Evolutionary conservation across 2,329 filamentous ascomycete species (phyloP).

Genomic region (Epichloe festucae): DNA sequence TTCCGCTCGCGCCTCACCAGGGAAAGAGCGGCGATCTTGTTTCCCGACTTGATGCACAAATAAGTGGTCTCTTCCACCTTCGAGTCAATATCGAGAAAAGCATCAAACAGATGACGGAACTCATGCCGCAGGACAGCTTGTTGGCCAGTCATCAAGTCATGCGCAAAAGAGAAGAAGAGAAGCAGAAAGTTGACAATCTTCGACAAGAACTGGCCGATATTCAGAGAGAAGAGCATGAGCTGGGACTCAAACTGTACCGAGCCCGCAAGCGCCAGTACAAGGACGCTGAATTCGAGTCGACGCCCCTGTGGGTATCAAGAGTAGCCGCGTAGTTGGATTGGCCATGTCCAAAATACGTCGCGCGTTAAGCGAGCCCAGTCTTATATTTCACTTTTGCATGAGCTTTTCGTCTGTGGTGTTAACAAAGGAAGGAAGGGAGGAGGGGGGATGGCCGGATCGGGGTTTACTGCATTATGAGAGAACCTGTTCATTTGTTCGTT

Average conservation of each 20-base stretch:
- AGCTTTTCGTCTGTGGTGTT: background rate
- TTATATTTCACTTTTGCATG: background rate
- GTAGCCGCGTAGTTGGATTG: slow-evolving; percentile 46
- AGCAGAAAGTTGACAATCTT: slow-evolving; percentile 53
- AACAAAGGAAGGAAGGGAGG: no score
- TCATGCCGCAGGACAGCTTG: slow-evolving; percentile 60
- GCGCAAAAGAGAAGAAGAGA: slow-evolving; percentile 41
- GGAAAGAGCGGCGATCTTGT: slow-evolving; percentile 48
- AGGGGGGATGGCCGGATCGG: background rate
- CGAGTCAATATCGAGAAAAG: slow-evolving; percentile 58
- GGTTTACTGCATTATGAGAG: background rate
- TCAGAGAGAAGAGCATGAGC: slow-evolving; percentile 62
- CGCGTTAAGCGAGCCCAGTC: background rate
- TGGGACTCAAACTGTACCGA: slow-evolving; percentile 61
- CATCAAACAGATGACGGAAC: slow-evolving; percentile 64
- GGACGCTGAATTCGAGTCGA: slow-evolving; percentile 50
- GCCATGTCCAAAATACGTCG: no score
- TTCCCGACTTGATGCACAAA: slow-evolving; percentile 50
- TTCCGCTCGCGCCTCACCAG: slow-evolving; percentile 50
- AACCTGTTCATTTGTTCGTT: background rate
- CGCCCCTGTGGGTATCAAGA: slow-evolving; percentile 64
- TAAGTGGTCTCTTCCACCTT: slow-evolving; percentile 52
- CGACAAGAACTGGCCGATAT: slow-evolving; percentile 58
- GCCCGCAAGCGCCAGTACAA: slow-evolving; percentile 65
- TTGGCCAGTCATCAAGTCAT: slow-evolving; percentile 53